phyloP scores from a whole-genome alignment of 768 basidiomycete species.

The Termitomyces sp. region DNA sequence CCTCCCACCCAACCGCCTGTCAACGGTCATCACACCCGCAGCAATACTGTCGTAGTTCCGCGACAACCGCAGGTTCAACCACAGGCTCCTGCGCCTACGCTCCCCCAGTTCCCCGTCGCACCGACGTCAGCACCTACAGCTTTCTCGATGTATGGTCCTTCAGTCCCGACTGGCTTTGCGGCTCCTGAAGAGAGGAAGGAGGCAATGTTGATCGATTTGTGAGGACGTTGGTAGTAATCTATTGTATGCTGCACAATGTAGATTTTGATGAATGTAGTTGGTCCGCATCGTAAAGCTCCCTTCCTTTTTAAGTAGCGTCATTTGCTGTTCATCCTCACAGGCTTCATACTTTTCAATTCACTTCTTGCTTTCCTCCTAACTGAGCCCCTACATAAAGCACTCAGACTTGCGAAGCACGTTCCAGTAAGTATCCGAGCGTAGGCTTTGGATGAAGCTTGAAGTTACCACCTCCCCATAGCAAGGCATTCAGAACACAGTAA shows the following conservation, averaged over 20 bases:
- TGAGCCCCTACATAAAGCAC: too few relatives aligned
- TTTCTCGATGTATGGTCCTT: conserved; percentile 47
- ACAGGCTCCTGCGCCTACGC: conserved; percentile 23
- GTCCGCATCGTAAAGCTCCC: too few relatives aligned
- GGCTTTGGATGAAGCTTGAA: too few relatives aligned
- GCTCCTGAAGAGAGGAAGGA: conserved; percentile 68
- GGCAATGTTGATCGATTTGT: conserved; percentile 53
- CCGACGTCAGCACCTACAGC: conserved; percentile 58
- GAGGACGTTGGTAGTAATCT: conserved; percentile 5
- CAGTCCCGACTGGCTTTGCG: conserved; percentile 43
- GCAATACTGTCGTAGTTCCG: conserved; percentile 28
- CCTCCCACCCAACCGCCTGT: conserved; percentile 14
- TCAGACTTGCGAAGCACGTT: too few relatives aligned
- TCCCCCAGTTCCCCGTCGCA: conserved; percentile 64
- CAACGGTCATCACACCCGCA: conserved; percentile 24
- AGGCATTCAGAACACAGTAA: too few relatives aligned
- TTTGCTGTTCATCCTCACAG: too few relatives aligned
- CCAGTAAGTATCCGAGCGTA: too few relatives aligned
- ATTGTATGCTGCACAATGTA: background rate
- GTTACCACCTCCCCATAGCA: too few relatives aligned
- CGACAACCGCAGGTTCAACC: conserved; percentile 26
- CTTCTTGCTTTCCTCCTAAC: too few relatives aligned
- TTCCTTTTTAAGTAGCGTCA: too few relatives aligned
- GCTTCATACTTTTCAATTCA: too few relatives aligned
- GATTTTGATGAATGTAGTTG: background rate